phyloP scores from a whole-genome alignment of 306 rosid genomes.

The Begonia fuchsioides region DNA sequence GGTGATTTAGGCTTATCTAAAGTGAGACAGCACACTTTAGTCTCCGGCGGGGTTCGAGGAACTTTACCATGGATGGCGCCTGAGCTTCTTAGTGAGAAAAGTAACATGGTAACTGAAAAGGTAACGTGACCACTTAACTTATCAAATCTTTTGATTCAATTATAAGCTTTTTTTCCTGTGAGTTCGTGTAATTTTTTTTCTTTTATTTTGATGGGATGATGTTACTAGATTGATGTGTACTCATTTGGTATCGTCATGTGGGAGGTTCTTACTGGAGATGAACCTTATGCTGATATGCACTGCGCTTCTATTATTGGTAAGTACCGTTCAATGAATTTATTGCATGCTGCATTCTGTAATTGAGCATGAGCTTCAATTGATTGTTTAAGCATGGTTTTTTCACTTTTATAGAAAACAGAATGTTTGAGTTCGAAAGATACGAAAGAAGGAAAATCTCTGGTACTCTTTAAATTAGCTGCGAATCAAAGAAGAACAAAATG shows the following conservation, averaged over 20 bases:
- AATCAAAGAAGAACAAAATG: no score
- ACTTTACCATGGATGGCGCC: slow-evolving; percentile 98
- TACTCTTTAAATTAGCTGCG: no score
- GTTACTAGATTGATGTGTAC: slow-evolving; percentile 65
- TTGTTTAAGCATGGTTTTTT: neutral
- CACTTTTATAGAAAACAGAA: no score
- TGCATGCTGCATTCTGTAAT: slow-evolving; percentile 3
- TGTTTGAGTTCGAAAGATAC: no score
- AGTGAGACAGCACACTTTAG: slow-evolving; percentile 71
- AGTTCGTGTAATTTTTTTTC: neutral
- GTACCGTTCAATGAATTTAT: neutral
- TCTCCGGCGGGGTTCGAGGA: slow-evolving; percentile 81
- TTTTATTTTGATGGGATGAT: slow-evolving; percentile 7
- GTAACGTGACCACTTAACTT: slow-evolving; percentile 13
- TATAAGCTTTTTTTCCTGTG: no score
- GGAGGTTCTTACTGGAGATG: slow-evolving; percentile 89
- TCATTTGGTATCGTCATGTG: slow-evolving; percentile 87
- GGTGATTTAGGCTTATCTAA: slow-evolving; percentile 93
- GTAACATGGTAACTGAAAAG: slow-evolving; percentile 90
- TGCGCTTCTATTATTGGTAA: slow-evolving; percentile 86
- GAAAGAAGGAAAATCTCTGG: no score
- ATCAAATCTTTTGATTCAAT: no score
- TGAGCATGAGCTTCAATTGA: neutral
- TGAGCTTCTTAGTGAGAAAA: slow-evolving; percentile 72
- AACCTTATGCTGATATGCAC: slow-evolving; percentile 92